A percentile compares a stretch with the other conserved stretches of the same genome.
Evolutionary conservation across 306 rosid species (phyloP).

Genomic region (Bauhinia variegata): DNA sequence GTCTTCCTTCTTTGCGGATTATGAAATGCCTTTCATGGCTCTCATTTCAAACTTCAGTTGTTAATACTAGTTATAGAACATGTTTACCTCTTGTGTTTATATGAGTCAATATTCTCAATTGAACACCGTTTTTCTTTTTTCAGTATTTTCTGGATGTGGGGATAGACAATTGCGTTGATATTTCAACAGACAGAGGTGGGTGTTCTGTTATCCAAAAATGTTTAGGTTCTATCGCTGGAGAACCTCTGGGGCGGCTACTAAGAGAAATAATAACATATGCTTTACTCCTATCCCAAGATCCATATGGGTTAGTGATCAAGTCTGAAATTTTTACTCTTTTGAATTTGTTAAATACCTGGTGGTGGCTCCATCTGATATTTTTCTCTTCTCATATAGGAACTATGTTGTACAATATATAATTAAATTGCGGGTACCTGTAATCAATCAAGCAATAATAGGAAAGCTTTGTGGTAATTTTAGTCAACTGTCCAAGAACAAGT

Average conservation of each 20-base stretch:
- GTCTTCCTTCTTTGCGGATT: no score
- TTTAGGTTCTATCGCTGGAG: background rate
- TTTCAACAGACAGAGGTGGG: slow-evolving; percentile 43
- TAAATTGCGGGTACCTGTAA: background rate
- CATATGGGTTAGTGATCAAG: slow-evolving; percentile 45
- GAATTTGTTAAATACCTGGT: no score
- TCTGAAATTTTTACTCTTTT: background rate
- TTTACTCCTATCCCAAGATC: slow-evolving; percentile 35
- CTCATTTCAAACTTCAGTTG: background rate
- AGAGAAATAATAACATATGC: slow-evolving; percentile 9
- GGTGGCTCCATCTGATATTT: background rate
- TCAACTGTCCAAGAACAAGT: slow-evolving; percentile 42
- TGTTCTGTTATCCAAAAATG: slow-evolving; percentile 40
- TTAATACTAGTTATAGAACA: no score
- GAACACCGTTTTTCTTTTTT: slow-evolving; percentile 24
- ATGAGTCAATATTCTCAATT: background rate
- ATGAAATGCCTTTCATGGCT: no score
- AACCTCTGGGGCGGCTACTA: background rate
- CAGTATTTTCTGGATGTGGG: slow-evolving; percentile 40
- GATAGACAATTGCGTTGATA: slow-evolving; percentile 21
- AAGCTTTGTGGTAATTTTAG: slow-evolving; percentile 23
- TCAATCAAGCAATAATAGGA: background rate
- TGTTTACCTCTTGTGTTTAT: background rate
- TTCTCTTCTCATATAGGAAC: slow-evolving; percentile 42
- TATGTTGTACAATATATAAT: slow-evolving; percentile 49